phyloP scores from a whole-genome alignment of 1,284 basidiomycete genomes.

The Cryptococcus sp. region DNA sequence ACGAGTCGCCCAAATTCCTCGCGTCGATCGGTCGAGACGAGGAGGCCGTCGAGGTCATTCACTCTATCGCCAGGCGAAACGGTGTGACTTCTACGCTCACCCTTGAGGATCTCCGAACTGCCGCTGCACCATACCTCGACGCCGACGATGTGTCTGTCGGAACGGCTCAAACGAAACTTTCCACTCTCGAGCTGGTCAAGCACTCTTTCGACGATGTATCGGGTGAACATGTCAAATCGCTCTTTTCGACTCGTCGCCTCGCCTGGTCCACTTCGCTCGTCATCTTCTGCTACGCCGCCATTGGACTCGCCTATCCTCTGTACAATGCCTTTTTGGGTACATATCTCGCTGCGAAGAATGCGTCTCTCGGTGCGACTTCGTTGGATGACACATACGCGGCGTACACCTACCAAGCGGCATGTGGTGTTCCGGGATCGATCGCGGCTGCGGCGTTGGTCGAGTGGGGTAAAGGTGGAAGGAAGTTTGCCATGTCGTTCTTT shows the following conservation, averaged over 20 bases:
- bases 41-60: conserved; percentile 53
- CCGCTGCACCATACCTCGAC: conserved; percentile 33
- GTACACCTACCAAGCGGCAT: conserved; percentile 49
- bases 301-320: conserved; percentile 55
- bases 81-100: conserved; percentile 51
- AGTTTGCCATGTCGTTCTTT: conserved; percentile 52
- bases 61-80: conserved; percentile 53
- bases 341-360: conserved; percentile 49
- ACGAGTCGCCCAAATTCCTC: conserved; percentile 60
- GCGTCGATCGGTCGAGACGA: conserved; percentile 55
- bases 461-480: conserved; percentile 51
- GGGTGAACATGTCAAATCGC: conserved; percentile 52
- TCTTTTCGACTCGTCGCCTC: conserved; percentile 53
- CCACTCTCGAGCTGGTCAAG: conserved; percentile 42
- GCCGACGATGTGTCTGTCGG: background rate
- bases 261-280: conserved; percentile 54
- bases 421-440: conserved; percentile 57
- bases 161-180: conserved; percentile 20
- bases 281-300: conserved; percentile 55
- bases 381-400: conserved; percentile 50
- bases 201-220: conserved; percentile 49
- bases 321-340: conserved; percentile 52
- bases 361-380: conserved; percentile 27
- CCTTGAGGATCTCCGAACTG: conserved; percentile 48
- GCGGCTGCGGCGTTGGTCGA: conserved; percentile 57